A percentile compares a stretch with the other conserved stretches of the same genome.
Conservation (phyloP, 1,284 basidiomycete genomes). For the Fomitiporia mediterranea region DNA sequence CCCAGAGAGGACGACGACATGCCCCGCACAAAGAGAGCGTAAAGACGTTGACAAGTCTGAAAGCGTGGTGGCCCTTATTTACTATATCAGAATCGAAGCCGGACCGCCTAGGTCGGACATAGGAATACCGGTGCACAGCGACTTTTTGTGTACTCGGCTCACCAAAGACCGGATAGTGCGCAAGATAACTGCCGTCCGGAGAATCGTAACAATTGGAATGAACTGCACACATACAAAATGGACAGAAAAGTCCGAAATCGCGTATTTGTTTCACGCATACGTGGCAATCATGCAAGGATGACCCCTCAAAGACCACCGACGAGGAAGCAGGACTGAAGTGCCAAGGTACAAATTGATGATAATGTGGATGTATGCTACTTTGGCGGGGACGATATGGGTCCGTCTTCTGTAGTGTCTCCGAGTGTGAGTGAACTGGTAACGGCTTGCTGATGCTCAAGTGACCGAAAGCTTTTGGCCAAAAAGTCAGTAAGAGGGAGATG, state of each 20-base stretch:
- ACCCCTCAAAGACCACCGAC: conserved; percentile 32
- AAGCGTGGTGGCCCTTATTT: conserved; percentile 40
- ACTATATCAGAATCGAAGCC: conserved; percentile 27
- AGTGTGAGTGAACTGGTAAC: conserved; percentile 37
- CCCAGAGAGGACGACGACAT: conserved; percentile 72
- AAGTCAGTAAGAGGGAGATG: conserved; percentile 49
- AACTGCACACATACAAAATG: conserved; percentile 57
- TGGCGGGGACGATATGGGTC: conserved; percentile 10
- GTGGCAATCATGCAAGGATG: conserved; percentile 44
- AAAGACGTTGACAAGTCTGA: conserved; percentile 62
- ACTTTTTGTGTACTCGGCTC: conserved; percentile 48
- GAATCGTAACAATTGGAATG: conserved; percentile 74
- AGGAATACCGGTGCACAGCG: conserved; percentile 58
- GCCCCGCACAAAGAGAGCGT: conserved; percentile 62
- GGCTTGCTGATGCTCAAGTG: conserved; percentile 56
- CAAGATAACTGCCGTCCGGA: conserved; percentile 53
- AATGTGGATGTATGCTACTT: conserved; percentile 35
- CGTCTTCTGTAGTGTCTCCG: conserved; percentile 22
- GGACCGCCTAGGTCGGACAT: conserved; percentile 35
- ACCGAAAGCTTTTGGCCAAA: conserved; percentile 65
- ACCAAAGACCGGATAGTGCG: conserved; percentile 45
- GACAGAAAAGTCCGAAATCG: conserved; percentile 62
- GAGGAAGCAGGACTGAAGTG: conserved; percentile 38
- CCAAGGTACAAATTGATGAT: conserved; percentile 69
- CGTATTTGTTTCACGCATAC: conserved; percentile 46